Base-by-base conservation (phyloP, 2,329 filamentous ascomycete species). In the Aspergillaceae sp. region DNA sequence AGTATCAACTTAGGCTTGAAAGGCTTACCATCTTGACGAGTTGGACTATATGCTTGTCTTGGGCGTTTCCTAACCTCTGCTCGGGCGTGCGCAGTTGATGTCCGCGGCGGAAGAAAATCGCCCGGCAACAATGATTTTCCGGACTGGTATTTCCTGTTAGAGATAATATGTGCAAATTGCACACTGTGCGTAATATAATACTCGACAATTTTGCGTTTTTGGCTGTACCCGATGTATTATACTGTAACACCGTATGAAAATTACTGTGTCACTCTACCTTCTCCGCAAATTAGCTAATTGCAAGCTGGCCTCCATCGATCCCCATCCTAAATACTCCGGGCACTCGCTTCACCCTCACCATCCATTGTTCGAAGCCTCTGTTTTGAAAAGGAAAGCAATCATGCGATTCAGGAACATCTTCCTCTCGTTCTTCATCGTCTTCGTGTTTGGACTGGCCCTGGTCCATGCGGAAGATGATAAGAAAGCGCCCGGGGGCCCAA, bases 401-500 rank as follows among this genome's bases (percentile, higher is more conserved):
- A 65, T 66, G 63, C 56, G 61, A 46, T 62, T 66, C 52, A 61
- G 56, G 50, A 63, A 56, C 36, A 45, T 65, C 32, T 61, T 67
- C 41, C 37, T 84, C 60, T 76, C 88, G 65, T 77, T 94, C 64
- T 79, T 95, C 62, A 67, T 94, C 60, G 83, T 86, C 60, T 75
- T 90, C 59, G 77, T 78, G 57, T 75, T 91, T 65, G 72, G 89
- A 56, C 80, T 87, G 73, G 63, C 61, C 45, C 82, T 94, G 65
- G 77, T 84, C 56, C 83, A 88, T 70, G 78, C 80, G 32, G 82
- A 79, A 49, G 81, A 86, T 58, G 86, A 86, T 45, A 75, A 75
- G 56, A 88, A 91, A 75, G 54, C 62, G 49, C 56, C 42, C 64
- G 65, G 46, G 91, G 92, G 41, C 91, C 88, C 53, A 94, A 92